These are phyloP conservation scores for Solanum hybrid DNA, from an alignment of 305 asterid species.

Conservation along the genomic window DNA sequence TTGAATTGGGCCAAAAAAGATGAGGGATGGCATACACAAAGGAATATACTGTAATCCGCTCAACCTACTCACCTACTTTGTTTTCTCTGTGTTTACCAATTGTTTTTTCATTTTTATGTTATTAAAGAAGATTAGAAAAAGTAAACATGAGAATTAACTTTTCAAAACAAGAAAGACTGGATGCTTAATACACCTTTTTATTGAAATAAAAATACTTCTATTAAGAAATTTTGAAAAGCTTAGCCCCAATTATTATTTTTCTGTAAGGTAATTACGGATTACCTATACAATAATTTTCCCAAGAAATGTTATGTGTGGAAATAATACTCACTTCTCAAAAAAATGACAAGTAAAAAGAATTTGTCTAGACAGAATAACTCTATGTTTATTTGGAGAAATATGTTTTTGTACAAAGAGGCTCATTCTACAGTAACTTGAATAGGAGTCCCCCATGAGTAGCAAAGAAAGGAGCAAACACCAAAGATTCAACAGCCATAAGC, in stretches of 20 bases:
- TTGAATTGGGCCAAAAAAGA: neutral
- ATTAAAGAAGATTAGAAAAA: neutral
- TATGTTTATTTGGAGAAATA: neutral
- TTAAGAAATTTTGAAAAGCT: neutral
- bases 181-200: neutral
- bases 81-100: neutral
- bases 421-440: neutral
- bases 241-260: neutral
- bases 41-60: neutral
- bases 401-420: neutral
- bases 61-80: neutral
- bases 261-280: neutral
- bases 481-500: constrained; percentile 16
- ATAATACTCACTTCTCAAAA: neutral
- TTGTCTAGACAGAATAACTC: neutral
- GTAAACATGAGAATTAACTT: neutral
- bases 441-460: constrained; percentile 10
- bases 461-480: constrained; percentile 17
- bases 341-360: neutral
- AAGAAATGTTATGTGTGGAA: neutral
- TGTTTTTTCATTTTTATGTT: neutral
- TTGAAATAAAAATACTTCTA: neutral
- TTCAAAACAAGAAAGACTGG: neutral
- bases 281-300: neutral
- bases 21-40: neutral